Evolutionary conservation across 345 rosid genomes (phyloP).

Genomic region (Ricinus communis): DNA sequence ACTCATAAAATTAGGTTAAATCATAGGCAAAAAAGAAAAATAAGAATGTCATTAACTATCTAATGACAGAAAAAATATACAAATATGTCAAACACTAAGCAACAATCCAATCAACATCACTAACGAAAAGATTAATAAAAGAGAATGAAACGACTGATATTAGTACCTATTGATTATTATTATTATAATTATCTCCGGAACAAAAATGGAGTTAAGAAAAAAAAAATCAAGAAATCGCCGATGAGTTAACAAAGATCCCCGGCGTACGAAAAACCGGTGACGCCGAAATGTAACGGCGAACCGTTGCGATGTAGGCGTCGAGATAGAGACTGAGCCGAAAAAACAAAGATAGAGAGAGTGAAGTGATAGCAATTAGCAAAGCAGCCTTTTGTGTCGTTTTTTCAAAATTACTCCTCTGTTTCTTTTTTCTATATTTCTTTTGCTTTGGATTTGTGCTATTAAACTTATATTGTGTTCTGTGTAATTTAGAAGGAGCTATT

Average conservation of each 20-base stretch:
- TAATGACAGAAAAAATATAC: neutral
- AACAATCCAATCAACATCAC: neutral
- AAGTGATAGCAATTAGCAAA: neutral
- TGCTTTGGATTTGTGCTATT: conserved; percentile 5
- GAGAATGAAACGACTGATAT: neutral
- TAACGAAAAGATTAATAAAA: neutral
- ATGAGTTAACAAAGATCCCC: conserved; percentile 8
- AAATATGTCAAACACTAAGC: neutral
- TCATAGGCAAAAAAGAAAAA: no score
- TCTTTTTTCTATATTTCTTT: neutral
- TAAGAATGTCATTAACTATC: neutral
- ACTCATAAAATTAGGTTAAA: neutral
- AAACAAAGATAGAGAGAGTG: conserved; percentile 9
- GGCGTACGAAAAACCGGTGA: neutral
- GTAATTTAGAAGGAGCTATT: neutral
- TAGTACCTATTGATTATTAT: conserved; percentile 6
- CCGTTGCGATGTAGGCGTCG: conserved; percentile 22
- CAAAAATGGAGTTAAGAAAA: neutral
- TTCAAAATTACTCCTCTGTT: neutral
- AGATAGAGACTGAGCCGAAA: conserved; percentile 5
- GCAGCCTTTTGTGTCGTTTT: conserved; percentile 19
- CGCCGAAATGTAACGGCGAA: conserved; percentile 5
- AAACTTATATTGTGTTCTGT: neutral
- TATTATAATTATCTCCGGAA: conserved; percentile 6
- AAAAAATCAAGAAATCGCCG: conserved; percentile 8